These are phyloP conservation scores for Isabelozyma rhagii DNA, from an alignment of 805 yeast genomes.

Conservation along the genomic window DNA sequence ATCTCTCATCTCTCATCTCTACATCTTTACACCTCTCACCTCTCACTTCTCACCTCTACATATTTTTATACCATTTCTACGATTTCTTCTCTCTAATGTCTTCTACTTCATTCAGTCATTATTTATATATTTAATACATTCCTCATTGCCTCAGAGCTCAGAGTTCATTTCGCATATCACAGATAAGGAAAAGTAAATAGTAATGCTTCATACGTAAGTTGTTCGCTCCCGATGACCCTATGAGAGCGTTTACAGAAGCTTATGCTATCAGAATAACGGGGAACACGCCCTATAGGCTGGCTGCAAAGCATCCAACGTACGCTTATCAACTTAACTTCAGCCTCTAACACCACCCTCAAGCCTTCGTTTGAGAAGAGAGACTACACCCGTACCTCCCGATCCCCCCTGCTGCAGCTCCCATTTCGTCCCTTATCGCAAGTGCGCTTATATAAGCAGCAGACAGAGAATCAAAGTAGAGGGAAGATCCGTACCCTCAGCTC, in stretches of 20 bases:
- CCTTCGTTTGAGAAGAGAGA: too few relatives aligned
- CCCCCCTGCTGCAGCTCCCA: too few relatives aligned
- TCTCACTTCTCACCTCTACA: conserved; percentile 1
- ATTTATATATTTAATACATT: neutral
- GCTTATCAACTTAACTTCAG: too few relatives aligned
- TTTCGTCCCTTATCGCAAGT: neutral
- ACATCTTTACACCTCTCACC: neutral
- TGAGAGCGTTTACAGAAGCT: too few relatives aligned
- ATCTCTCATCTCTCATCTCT: conserved; percentile 1
- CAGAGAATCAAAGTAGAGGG: neutral
- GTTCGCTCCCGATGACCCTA: too few relatives aligned
- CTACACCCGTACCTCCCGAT: neutral
- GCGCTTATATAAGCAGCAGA: neutral
- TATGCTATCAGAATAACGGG: too few relatives aligned
- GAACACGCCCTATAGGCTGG: too few relatives aligned
- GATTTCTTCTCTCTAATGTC: neutral
- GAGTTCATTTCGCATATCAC: too few relatives aligned
- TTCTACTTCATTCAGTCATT: neutral
- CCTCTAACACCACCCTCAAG: too few relatives aligned
- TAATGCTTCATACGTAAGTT: too few relatives aligned
- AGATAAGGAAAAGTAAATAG: too few relatives aligned
- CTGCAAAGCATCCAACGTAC: too few relatives aligned
- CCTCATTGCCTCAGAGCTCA: neutral
- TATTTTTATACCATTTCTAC: neutral
- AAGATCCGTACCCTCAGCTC: neutral